Evolutionary conservation across 176 grass and related monocot species (phyloP), one percentile per base, ranked within the genome.

Genomic region (Musa beccarii): DNA sequence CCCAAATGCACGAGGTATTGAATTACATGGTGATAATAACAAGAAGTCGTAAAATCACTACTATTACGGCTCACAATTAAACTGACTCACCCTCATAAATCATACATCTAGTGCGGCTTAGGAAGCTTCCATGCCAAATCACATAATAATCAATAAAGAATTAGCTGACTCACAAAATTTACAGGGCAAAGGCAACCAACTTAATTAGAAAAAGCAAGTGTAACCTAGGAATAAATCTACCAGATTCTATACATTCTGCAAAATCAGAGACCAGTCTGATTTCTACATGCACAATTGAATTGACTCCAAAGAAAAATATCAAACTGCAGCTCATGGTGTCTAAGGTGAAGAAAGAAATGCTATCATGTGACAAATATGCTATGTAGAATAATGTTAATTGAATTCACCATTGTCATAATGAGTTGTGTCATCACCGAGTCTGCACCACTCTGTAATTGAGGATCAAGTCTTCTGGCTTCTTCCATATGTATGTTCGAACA

Each of bases 401-500:
- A 61, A 61, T 61, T 8, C 8, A 61, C n/a, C 57, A n/a, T n/a
- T 19, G n/a, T 9, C 14, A 61, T 57, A 14, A 57, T 57, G 13
- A 57, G 7, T 43, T 43, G 34, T 17, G 15, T n/a, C 57, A 76
- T 87, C 74, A 88, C 79, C 87, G 84, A 3, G 77, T 70, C 43
- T 89, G 86, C 26, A 89, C 80, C 66, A 84, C 67, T 93, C 88
- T 93, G 66, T 93, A 97, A 62, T 97, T 78, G 75, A 97, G 90
- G 86, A 93, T 83, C 82, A 97, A 76, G 81, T 97, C 90, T 69
- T 97, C 90, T 11, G 86, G 78, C 78, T 91, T 97, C 85, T 93
- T 97, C 94, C 94, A 97, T 15, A 97, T 81, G 78, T 90, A 93
- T 70, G 90, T 81, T 74, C 86, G 64, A 15, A 97, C 90, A 17